Conservation (phyloP, 2,329 filamentous ascomycete species). For the Exophiala spinifera region DNA sequence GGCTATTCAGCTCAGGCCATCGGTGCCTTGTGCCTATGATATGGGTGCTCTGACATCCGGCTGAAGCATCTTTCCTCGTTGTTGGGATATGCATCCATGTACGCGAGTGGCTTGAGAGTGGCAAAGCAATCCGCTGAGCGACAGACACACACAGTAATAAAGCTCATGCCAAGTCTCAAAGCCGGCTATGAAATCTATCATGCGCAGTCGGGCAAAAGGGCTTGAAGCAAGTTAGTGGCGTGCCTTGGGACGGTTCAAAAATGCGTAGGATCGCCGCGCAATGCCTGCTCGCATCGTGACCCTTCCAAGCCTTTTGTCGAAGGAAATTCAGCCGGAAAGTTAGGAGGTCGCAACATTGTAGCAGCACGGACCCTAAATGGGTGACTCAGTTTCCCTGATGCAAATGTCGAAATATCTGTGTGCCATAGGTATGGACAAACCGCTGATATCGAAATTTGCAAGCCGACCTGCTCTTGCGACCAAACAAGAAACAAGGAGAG, state of each 20-base stretch:
- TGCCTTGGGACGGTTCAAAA: too few relatives aligned
- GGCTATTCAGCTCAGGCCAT: neutral
- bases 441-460: conserved; percentile 10
- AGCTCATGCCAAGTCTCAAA: too few relatives aligned
- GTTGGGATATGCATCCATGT: neutral
- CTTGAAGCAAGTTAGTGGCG: too few relatives aligned
- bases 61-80: neutral
- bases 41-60: neutral
- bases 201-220: too few relatives aligned
- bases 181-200: too few relatives aligned
- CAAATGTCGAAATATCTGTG: neutral
- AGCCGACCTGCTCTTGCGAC: conserved; percentile 4
- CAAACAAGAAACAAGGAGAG: conserved; percentile 4
- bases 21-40: too few relatives aligned
- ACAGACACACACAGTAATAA: neutral
- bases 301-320: too few relatives aligned
- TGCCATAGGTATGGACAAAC: conserved; percentile 1
- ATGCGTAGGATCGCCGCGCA: too few relatives aligned
- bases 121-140: neutral
- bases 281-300: too few relatives aligned
- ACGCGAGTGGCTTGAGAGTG: neutral
- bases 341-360: too few relatives aligned
- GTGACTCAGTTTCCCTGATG: neutral
- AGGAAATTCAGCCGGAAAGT: too few relatives aligned
- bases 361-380: too few relatives aligned